A percentile compares a stretch with the other conserved stretches of the same genome.
These are phyloP conservation scores for Phaseolus lunatus DNA, from an alignment of 306 rosid genomes.

Conservation along the genomic window DNA sequence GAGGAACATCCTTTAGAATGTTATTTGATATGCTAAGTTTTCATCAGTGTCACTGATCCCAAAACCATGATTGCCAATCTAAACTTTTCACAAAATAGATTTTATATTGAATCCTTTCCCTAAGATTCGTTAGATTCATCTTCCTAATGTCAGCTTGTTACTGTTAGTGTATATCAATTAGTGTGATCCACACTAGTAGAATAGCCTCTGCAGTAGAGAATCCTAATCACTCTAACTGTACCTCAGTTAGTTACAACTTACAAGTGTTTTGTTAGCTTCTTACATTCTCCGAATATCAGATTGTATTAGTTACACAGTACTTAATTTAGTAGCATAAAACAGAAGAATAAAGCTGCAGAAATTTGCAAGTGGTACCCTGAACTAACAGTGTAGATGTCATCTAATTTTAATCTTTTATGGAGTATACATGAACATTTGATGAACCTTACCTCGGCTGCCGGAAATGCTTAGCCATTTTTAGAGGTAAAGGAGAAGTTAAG, in stretches of 20 bases:
- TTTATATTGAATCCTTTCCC: slow-evolving; percentile 6
- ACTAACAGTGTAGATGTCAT: not conserved
- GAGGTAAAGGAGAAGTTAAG: not conserved
- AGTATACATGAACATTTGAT: not conserved
- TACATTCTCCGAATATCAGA: too few species aligned
- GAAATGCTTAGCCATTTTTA: not conserved
- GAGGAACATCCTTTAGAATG: not conserved
- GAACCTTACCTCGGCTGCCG: not conserved
- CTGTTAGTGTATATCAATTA: too few species aligned
- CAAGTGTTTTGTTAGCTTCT: too few species aligned
- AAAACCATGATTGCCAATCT: not conserved
- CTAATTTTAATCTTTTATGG: not conserved
- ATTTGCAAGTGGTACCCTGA: not conserved
- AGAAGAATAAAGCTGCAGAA: not conserved
- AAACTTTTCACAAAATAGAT: not conserved
- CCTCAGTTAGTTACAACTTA: too few species aligned
- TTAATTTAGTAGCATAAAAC: not conserved
- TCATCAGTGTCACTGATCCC: not conserved
- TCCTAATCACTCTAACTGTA: too few species aligned
- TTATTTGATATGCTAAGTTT: not conserved
- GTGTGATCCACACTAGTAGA: too few species aligned
- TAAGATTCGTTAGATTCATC: slow-evolving; percentile 5
- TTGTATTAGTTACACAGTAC: not conserved
- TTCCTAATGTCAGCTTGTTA: not conserved
- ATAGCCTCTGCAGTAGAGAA: too few species aligned